Conservation (phyloP, 108 stramenopile species). For the Conticribra guillardii region DNA sequence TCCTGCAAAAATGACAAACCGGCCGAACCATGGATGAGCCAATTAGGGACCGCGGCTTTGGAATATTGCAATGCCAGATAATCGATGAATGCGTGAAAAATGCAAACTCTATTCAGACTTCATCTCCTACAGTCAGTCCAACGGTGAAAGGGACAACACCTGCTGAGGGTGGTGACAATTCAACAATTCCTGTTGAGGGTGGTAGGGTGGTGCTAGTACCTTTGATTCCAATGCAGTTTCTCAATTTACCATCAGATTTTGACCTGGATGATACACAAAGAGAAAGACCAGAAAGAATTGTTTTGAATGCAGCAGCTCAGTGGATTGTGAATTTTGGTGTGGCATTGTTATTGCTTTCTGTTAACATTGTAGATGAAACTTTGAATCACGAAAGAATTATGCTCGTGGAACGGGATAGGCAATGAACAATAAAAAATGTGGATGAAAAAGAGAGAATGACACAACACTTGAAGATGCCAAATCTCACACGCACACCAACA, state of each 20-base stretch:
- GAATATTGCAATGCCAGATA: too few relatives aligned
- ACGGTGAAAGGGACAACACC: too few relatives aligned
- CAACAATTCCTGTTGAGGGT: too few relatives aligned
- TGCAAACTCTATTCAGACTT: too few relatives aligned
- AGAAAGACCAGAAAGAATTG: slow-evolving; percentile 5
- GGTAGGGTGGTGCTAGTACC: too few relatives aligned
- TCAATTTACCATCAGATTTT: slow-evolving; percentile 10
- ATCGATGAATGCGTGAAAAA: too few relatives aligned
- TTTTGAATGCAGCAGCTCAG: background rate
- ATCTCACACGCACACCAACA: background rate
- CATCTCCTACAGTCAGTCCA: too few relatives aligned
- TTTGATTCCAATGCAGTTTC: slow-evolving; percentile 15
- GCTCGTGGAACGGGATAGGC: background rate
- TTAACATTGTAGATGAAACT: slow-evolving; percentile 17
- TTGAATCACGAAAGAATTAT: background rate
- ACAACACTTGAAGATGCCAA: too few relatives aligned
- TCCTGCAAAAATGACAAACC: too few relatives aligned
- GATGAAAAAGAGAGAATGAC: background rate
- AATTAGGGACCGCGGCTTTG: too few relatives aligned
- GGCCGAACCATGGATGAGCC: too few relatives aligned
- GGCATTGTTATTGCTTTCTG: background rate
- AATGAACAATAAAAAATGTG: background rate
- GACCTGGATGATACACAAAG: slow-evolving; percentile 3
- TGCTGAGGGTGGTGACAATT: too few relatives aligned
- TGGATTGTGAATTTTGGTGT: slow-evolving; percentile 8